Conservation (phyloP, 257 asterid genomes). For the Penstemon newberryi region DNA sequence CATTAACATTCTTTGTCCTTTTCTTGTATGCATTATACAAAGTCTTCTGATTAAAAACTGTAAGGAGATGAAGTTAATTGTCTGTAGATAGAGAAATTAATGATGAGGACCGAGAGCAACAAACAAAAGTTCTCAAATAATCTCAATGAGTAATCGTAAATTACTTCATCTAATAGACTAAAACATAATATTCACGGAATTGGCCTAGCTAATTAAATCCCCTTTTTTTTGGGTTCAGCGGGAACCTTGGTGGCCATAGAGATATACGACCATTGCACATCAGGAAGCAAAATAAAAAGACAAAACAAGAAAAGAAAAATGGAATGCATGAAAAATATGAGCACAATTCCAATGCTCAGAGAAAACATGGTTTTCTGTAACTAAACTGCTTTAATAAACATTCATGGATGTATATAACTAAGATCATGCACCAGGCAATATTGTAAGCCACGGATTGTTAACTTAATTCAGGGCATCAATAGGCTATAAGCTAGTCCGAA, state of each 20-base stretch:
- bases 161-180: not conserved
- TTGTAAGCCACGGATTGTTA: not conserved
- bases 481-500: conserved; percentile 1
- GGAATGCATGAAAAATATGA: not conserved
- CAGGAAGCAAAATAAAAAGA: not conserved
- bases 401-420: not conserved
- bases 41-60: conserved; percentile 90
- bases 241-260: too few relatives aligned
- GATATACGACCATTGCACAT: too few relatives aligned
- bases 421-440: not conserved
- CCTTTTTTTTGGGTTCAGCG: too few relatives aligned
- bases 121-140: not conserved
- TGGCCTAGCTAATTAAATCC: not conserved
- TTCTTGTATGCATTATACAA: conserved; percentile 85
- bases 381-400: not conserved
- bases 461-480: not conserved
- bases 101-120: not conserved
- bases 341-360: not conserved
- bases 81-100: not conserved
- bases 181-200: not conserved
- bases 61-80: not conserved
- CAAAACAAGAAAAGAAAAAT: not conserved
- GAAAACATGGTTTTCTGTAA: not conserved
- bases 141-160: not conserved
- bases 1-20: conserved; percentile 62